Evolutionary conservation across 352 stramenopile genomes (phyloP).

Genomic region (Peronospora farinosa): DNA sequence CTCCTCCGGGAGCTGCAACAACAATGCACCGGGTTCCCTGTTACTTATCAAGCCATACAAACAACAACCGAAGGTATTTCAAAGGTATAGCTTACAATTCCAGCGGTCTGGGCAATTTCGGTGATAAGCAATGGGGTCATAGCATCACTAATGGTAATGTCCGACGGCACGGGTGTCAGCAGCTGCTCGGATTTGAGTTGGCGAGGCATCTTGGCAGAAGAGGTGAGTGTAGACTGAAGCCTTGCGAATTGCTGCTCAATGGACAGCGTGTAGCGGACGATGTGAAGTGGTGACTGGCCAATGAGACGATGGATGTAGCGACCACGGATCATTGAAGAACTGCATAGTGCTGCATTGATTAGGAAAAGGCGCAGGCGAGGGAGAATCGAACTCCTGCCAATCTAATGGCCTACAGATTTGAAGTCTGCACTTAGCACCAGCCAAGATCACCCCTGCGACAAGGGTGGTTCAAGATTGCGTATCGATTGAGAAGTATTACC

Average conservation of each 20-base stretch:
- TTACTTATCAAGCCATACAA: no score
- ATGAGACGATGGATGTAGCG: background rate
- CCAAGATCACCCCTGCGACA: constrained; percentile 78
- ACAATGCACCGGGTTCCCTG: background rate
- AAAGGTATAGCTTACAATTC: constrained; percentile 46
- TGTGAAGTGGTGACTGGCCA: no score
- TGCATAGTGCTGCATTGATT: background rate
- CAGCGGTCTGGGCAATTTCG: constrained; percentile 50
- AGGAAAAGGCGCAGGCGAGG: constrained; percentile 76
- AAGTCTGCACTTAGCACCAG: constrained; percentile 89
- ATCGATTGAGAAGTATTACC: no score
- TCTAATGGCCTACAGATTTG: constrained; percentile 89
- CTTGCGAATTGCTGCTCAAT: constrained; percentile 26
- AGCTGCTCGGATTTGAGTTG: constrained; percentile 54
- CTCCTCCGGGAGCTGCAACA: constrained; percentile 56
- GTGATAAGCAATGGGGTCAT: constrained; percentile 61
- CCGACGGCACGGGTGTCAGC: constrained; percentile 61
- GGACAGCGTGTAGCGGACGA: constrained; percentile 7
- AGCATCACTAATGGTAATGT: constrained; percentile 80
- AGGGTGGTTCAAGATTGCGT: no score
- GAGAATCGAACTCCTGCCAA: constrained; percentile 90
- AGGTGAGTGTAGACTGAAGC: background rate
- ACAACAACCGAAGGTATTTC: constrained; percentile 14
- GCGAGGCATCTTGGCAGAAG: constrained; percentile 32
- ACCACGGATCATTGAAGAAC: constrained; percentile 24